Base-by-base conservation (phyloP, 169 alveolate species). In the Cryptosporidium sp. region DNA sequence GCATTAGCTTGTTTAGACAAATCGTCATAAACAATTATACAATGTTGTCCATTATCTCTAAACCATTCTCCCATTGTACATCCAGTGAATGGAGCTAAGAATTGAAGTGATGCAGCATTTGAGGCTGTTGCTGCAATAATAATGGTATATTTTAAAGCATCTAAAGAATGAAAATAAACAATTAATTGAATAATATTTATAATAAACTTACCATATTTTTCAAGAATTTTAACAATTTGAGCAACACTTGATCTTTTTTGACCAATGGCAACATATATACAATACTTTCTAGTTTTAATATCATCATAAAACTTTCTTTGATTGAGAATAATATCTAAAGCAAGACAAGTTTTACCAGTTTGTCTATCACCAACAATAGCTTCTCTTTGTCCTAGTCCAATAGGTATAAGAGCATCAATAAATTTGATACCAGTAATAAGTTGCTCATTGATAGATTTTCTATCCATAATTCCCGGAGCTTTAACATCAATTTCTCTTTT, bases 61-160 rank as follows among this genome's bases (percentile, higher is more conserved):
- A 98, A 97, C 96, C 95, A 96, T 39, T 98, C 99, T 5, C 99
- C 99, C 96, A 98, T 96, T 85, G 99, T 98, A 91, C 99, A 98
- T 5, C 99, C 99, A 2, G 97, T 92, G 85, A 93, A 98, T 14
- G 99, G 99, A 21, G 99, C 99, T 67, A 98, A 94, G 93, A 96
- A 97, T 95, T 98, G 99, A 65, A 97, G 94, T 31, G 99, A 99
- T 16, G 99, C 99, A 31, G 99, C 98, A 93, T 98, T 99, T 12
- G 99, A 97, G n/a, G 99, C 99, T n/a, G 99, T 97, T 55, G 99
- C 99, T 51, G 99, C 99, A 26, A 98, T 98, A 55, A 98, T 95
- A 23, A 96, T 96, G 59, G 99, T 95, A 95, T 97, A 97, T 89
- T 97, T 95, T 94, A 97, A 91, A 69, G 61, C 51, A 85, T 31